Conservation (phyloP, 148 eudicot genomes). For the Hydrangea macrophylla region DNA sequence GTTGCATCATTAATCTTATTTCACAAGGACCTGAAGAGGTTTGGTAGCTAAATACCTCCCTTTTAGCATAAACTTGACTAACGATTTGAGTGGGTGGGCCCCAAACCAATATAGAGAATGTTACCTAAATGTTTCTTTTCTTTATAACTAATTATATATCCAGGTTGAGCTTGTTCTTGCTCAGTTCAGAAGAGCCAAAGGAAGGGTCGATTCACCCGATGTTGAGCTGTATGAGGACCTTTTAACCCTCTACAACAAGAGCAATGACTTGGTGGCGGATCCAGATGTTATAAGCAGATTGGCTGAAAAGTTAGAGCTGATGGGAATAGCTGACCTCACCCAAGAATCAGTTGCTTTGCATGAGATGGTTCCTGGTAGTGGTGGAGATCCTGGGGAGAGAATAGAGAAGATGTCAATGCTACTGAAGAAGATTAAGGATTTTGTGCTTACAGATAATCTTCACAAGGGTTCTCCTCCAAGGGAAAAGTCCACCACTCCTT, state of each 20-base stretch:
- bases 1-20: neutral
- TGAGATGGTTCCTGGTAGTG: constrained; percentile 69
- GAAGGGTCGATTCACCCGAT: constrained; percentile 68
- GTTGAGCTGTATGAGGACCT: constrained; percentile 65
- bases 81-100: neutral
- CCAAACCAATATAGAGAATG: neutral
- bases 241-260: constrained; percentile 50
- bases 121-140: neutral
- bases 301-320: constrained; percentile 65
- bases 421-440: constrained; percentile 81
- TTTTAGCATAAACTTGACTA: neutral
- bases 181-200: constrained; percentile 93
- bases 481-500: constrained; percentile 38
- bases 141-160: constrained; percentile 9
- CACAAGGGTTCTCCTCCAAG: constrained; percentile 38
- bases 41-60: neutral
- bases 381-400: constrained; percentile 79
- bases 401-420: constrained; percentile 94
- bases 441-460: constrained; percentile 80
- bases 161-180: constrained; percentile 90
- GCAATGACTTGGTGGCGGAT: constrained; percentile 40
- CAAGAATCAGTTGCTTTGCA: constrained; percentile 92
- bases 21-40: neutral
- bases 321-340: constrained; percentile 74
- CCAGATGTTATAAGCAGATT: constrained; percentile 57